These are phyloP conservation scores for Camelina laxa DNA, from an alignment of 345 rosid species.

Conservation along the genomic window DNA sequence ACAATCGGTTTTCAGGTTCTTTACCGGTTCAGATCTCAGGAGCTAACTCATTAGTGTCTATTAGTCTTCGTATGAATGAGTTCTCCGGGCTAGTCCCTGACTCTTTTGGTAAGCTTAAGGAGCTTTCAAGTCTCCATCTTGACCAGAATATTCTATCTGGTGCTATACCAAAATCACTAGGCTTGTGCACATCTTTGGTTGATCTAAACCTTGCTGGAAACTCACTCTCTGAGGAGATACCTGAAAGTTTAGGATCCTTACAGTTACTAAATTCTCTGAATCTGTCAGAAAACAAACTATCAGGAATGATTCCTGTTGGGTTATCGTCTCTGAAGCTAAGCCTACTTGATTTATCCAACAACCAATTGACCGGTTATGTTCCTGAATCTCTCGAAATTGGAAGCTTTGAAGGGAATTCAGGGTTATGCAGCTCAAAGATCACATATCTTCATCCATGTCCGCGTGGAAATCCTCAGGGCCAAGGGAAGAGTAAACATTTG, in stretches of 20 bases:
- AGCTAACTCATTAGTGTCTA: constrained; percentile 59
- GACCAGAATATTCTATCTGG: constrained; percentile 62
- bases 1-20: constrained; percentile 65
- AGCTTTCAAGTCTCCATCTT: constrained; percentile 54
- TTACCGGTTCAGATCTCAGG: constrained; percentile 59
- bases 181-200: constrained; percentile 57
- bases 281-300: constrained; percentile 68
- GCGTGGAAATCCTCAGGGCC: constrained; percentile 27
- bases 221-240: constrained; percentile 67
- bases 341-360: constrained; percentile 79
- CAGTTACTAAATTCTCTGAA: constrained; percentile 65
- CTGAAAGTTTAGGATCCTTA: constrained; percentile 56
- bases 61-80: constrained; percentile 56
- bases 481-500: constrained; percentile 35
- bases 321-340: constrained; percentile 62
- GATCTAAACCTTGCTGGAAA: constrained; percentile 65
- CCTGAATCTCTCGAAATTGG: constrained; percentile 58
- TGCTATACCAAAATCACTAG: constrained; percentile 61
- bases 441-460: constrained; percentile 52
- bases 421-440: constrained; percentile 62
- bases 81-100: constrained; percentile 64
- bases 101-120: constrained; percentile 60
- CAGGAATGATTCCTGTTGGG: constrained; percentile 68
- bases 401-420: constrained; percentile 64
- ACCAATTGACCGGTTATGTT: constrained; percentile 62